A percentile compares a stretch with the other conserved stretches of the same genome.
Evolutionary conservation across 2,329 filamentous ascomycete species (phyloP).

Genomic region (Colletotrichum musicola): DNA sequence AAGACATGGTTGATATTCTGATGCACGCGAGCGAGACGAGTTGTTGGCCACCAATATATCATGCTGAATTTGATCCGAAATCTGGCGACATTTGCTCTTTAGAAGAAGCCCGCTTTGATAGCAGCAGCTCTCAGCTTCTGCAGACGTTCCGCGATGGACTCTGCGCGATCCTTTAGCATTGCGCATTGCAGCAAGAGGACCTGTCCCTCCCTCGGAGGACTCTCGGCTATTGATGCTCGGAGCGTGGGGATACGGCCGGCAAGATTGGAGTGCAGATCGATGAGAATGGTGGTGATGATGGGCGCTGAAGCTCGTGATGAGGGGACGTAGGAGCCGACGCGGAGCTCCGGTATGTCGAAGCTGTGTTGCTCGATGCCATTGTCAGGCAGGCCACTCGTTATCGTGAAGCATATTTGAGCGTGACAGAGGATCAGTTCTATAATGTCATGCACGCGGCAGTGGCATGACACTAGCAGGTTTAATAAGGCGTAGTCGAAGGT

Average conservation of each 20-base stretch:
- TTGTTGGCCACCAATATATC: not conserved
- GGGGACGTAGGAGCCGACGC: conserved; percentile 54
- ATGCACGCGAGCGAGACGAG: not conserved
- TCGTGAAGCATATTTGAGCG: conserved; percentile 48
- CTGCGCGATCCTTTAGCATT: conserved; percentile 41
- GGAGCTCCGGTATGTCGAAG: conserved; percentile 55
- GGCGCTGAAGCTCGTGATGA: conserved; percentile 49
- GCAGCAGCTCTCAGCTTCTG: conserved; percentile 20
- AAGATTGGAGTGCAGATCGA: conserved; percentile 48
- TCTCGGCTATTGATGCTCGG: not conserved
- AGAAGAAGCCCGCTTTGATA: conserved; percentile 5
- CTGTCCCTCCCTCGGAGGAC: conserved; percentile 37
- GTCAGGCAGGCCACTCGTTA: conserved; percentile 42
- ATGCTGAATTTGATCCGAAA: not conserved
- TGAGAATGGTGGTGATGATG: conserved; percentile 49
- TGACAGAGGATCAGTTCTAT: conserved; percentile 50
- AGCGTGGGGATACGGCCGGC: conserved; percentile 2
- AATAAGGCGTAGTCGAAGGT: conserved; percentile 51
- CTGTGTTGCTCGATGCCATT: conserved; percentile 46
- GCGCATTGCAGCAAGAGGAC: conserved; percentile 46
- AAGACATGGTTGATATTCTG: too few species aligned
- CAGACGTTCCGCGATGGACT: conserved; percentile 41
- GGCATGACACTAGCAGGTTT: conserved; percentile 53
- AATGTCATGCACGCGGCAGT: conserved; percentile 52
- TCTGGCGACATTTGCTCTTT: not conserved